Evolutionary conservation across 129 eudicot species (phyloP).

Genomic region (Escallonia herrerae): DNA sequence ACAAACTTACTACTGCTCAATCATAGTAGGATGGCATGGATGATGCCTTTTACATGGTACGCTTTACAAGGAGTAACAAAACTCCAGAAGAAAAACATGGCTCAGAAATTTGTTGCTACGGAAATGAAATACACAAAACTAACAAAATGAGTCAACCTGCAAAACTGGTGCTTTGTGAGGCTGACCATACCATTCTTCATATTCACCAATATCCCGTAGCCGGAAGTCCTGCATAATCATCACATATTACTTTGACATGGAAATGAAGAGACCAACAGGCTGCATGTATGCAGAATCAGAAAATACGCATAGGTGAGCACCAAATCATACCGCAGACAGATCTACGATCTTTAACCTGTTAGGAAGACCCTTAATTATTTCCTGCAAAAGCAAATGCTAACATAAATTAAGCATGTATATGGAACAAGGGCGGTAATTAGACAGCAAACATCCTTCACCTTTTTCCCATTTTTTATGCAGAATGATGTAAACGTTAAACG

Average conservation of each 20-base stretch:
- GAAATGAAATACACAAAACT: slow-evolving; percentile 4
- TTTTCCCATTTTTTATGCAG: background rate
- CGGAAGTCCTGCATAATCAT: slow-evolving; percentile 73
- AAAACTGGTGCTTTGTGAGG: slow-evolving; percentile 81
- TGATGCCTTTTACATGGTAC: background rate
- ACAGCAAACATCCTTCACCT: slow-evolving; percentile 2
- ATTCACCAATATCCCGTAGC: slow-evolving; percentile 64
- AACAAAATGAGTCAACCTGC: slow-evolving; percentile 46
- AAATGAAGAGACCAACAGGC: background rate
- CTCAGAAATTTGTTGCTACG: background rate
- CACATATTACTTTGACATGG: slow-evolving; percentile 7
- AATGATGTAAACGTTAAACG: too few species aligned
- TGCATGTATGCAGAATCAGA: background rate
- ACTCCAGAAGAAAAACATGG: background rate
- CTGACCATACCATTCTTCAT: slow-evolving; percentile 98
- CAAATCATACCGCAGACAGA: slow-evolving; percentile 81
- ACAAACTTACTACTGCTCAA: background rate
- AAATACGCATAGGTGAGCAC: too few species aligned
- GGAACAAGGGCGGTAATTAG: background rate
- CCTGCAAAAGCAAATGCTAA: slow-evolving; percentile 39
- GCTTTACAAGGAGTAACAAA: background rate
- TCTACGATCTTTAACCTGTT: slow-evolving; percentile 73
- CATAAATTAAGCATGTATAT: background rate
- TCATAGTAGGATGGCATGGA: too few species aligned
- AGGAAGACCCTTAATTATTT: slow-evolving; percentile 85